Conservation (phyloP, 1,284 basidiomycete genomes). For the Erythrobasidium hasegawianum region DNA sequence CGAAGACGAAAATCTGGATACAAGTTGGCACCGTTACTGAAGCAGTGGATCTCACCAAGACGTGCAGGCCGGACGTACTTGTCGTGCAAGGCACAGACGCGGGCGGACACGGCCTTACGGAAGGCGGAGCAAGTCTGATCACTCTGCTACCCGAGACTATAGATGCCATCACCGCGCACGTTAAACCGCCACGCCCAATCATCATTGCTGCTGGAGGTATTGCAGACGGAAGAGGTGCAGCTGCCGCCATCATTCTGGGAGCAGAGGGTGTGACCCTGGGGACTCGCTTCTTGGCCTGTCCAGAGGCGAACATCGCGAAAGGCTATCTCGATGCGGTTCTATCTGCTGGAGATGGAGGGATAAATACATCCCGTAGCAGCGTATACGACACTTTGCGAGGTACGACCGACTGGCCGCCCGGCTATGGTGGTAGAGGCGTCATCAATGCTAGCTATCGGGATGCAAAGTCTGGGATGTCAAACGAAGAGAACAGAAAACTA, state of each 20-base stretch:
- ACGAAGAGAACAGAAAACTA: slow-evolving; percentile 24
- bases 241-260: slow-evolving; percentile 22
- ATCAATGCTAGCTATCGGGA: slow-evolving; percentile 30
- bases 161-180: background rate
- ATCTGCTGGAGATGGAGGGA: slow-evolving; percentile 16
- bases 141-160: slow-evolving; percentile 19
- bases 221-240: slow-evolving; percentile 19
- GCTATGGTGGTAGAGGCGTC: slow-evolving; percentile 20
- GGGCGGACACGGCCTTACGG: slow-evolving; percentile 25
- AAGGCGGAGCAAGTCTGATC: slow-evolving; percentile 18
- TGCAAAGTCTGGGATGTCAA: slow-evolving; percentile 18
- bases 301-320: slow-evolving; percentile 22
- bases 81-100: slow-evolving; percentile 33
- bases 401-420: slow-evolving; percentile 27
- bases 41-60: slow-evolving; percentile 6
- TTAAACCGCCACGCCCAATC: background rate
- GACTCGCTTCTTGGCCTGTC: slow-evolving; percentile 12
- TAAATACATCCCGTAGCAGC: slow-evolving; percentile 13
- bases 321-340: slow-evolving; percentile 23
- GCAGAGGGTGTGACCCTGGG: slow-evolving; percentile 30
- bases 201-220: slow-evolving; percentile 24
- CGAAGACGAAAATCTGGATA: slow-evolving; percentile 26
- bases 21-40: slow-evolving; percentile 22
- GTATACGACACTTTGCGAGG: slow-evolving; percentile 28
- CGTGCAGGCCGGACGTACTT: slow-evolving; percentile 22